Base-by-base conservation (phyloP, 768 basidiomycete species). In the Russula griseocarnosa region DNA sequence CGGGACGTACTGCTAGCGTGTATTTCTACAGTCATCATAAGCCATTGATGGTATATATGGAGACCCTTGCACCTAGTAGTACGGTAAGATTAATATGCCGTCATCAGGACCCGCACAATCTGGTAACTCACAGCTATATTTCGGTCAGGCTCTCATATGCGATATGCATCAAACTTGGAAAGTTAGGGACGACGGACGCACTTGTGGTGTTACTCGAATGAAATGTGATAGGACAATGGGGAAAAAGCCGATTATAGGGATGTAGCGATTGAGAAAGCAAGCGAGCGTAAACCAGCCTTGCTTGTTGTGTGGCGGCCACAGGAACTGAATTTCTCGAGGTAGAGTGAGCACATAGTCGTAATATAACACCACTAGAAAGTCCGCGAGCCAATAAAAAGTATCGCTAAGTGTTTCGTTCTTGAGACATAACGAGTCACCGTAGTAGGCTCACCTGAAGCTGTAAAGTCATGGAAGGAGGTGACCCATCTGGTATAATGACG, bases 191-290 rank as follows among this genome's bases (percentile, higher is more conserved):
- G n/a, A 44, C 16, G 22, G 20, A 63, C 62, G 62, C 51, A 63
- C 62, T 9, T n/a, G 4, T 1, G 8, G n/a, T 3, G 26, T 8
- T 26, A 24, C 7, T 11, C 9, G 22, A 5, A 28, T 20, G 24
- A 72, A 70, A 56, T 71, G 71, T 24, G 67, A 69, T 3, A 63
- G 60, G 32, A 65, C 69, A 20, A 73, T 56, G 0, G 69, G 70
- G 9, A 73, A 61, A 42, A 70, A 63, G 16, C 76, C 79, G 40
- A 81, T 71, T 49, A 80, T 71, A 1, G 79, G 74, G 36, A 80
- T 68, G 59, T 84, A 84, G 11, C 83, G 79, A 63, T 82, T 81
- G 46, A 81, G 57, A 51, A 82, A 77, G 69, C 82, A 83, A 68
- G 77, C 75, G 22, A 75, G 74, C 3, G 80, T 74, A 55, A 79